Conservation (phyloP, 83 land plant species). For the Picea engelmannii region DNA sequence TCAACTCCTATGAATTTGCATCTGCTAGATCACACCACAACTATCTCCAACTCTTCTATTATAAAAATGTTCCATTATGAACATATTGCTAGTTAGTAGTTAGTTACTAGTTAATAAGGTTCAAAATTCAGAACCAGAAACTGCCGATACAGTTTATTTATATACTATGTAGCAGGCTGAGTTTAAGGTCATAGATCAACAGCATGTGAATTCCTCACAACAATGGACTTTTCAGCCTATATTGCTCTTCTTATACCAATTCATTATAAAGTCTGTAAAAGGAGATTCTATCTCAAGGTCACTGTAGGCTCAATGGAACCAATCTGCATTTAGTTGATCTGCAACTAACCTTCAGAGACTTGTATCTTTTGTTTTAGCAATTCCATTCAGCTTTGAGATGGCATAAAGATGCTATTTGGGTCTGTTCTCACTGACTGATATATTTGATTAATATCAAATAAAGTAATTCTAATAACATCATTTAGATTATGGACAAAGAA, state of each 20-base stretch:
- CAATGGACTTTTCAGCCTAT: neutral
- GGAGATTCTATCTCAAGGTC: neutral
- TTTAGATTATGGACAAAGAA: too few species aligned
- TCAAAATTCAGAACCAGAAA: neutral
- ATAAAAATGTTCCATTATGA: neutral
- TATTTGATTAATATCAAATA: too few species aligned
- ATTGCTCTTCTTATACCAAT: neutral
- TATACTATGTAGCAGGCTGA: neutral
- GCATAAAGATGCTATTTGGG: neutral
- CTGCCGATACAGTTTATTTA: neutral
- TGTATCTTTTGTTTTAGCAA: neutral
- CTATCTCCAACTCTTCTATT: neutral
- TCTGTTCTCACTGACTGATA: too few species aligned
- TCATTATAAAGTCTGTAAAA: neutral
- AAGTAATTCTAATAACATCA: too few species aligned
- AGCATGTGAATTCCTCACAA: neutral
- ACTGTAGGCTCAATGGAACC: neutral
- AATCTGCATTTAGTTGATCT: conserved; percentile 1
- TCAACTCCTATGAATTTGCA: neutral
- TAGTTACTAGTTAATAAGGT: neutral
- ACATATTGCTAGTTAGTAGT: neutral
- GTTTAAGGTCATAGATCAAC: neutral
- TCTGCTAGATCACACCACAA: neutral
- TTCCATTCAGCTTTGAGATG: neutral
- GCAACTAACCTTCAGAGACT: neutral